Percentiles rank a stretch among this genome's conserved stretches.
phyloP scores from a whole-genome alignment of 306 rosid genomes.

The Trifolium pratense region DNA sequence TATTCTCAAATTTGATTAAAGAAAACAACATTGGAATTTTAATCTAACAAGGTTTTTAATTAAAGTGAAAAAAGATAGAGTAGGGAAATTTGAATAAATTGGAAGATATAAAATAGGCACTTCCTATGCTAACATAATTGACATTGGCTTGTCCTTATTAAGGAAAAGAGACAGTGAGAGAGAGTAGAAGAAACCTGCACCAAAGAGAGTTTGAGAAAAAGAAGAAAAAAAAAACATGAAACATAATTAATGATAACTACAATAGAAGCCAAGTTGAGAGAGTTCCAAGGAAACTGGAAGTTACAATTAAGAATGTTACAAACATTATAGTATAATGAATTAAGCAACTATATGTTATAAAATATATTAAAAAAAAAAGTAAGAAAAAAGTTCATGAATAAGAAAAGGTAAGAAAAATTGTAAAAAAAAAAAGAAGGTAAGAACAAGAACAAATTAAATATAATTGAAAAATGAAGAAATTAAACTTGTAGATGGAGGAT shows the following conservation, averaged over 20 bases:
- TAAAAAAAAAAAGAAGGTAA: background rate
- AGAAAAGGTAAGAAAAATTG: background rate
- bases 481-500: constrained; percentile 30
- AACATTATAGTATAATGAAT: constrained; percentile 26
- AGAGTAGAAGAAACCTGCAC: constrained; percentile 26
- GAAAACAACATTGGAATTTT: background rate
- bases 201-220: constrained; percentile 5
- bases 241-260: constrained; percentile 39
- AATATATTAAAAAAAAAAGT: background rate
- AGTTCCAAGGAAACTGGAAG: constrained; percentile 50
- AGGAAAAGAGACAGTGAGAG: constrained; percentile 18
- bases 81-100: background rate
- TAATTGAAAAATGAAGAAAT: constrained; percentile 24
- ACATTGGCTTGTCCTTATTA: constrained; percentile 45
- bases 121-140: constrained; percentile 13
- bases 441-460: background rate
- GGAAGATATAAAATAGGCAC: constrained; percentile 28
- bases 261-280: constrained; percentile 32
- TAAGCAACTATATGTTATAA: constrained; percentile 31
- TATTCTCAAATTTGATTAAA: background rate
- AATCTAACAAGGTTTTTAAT: constrained; percentile 10
- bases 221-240: background rate
- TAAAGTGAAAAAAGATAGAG: constrained; percentile 5
- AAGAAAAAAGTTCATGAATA: background rate
- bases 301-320: constrained; percentile 31